Base-by-base conservation (phyloP, 1,284 basidiomycete genomes). In the Sanghuangporus sanghuang region DNA sequence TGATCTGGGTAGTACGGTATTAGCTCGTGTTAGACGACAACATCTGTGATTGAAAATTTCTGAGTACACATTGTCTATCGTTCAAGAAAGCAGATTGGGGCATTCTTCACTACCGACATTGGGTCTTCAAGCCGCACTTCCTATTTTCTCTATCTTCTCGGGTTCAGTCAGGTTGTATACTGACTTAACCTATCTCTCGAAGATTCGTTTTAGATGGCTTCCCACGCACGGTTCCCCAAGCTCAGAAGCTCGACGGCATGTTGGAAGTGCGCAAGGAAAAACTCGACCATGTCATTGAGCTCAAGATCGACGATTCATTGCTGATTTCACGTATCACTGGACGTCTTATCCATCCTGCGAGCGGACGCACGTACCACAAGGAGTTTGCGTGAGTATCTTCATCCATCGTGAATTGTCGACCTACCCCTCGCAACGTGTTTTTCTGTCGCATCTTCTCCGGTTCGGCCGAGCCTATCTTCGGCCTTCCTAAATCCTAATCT, bases 121-220 rank as follows among this genome's bases (percentile, higher is more conserved):
- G 9, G 2, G 3, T 2, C 3, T 49, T 49, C 48, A 11, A 16
- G 48, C 48, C 48, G 48, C 48, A 16, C 21, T 49, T 49, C 18
- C 48, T 6, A 18, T 16, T 54, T 38, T 8, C 53, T 23, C 9
- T 27, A 38, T 32, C 32, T 54, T 35, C 32, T 54, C 14, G 38
- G 53, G 38, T n/a, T 14, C 16, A 14, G 3, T 8, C 2, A 27
- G 21, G 3, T 6, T 50, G 38, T 48, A 23, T 50, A 23, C 39
- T 23, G 49, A 27, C 46, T 56, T 40, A 39, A 42, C 39, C 36
- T 53, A 57, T 50, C 56, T 39, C 54, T 44, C 7, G 35, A 38
- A 97, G 95, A 55, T 99, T 99, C 78, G 97, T 99, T 67, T 85
- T 99, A 57, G 96, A 99, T 73, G 96, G 96, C 21, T 99, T 99